These are phyloP conservation scores for Talaromyces sp. DNA, from an alignment of 2,329 filamentous ascomycete species.

Conservation along the genomic window DNA sequence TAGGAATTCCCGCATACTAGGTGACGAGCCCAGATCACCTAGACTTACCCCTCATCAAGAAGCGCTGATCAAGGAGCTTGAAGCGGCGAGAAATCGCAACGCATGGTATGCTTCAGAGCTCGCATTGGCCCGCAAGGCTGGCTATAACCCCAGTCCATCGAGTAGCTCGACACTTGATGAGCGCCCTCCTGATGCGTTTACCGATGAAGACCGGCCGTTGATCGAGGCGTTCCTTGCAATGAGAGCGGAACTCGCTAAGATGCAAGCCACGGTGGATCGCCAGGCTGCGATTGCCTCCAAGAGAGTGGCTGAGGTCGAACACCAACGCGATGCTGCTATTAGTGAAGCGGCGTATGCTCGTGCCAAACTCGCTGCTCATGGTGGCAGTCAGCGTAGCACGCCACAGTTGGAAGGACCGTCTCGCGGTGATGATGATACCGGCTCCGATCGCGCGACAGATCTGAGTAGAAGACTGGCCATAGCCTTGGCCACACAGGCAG, in stretches of 20 bases:
- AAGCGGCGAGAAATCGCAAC: constrained; percentile 78
- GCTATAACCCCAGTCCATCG: constrained; percentile 71
- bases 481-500: constrained; percentile 72
- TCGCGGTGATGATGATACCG: constrained; percentile 57
- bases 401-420: constrained; percentile 48
- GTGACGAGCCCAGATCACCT: constrained; percentile 46
- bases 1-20: constrained; percentile 41
- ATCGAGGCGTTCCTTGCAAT: constrained; percentile 91
- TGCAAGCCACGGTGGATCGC: constrained; percentile 84
- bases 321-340: constrained; percentile 89
- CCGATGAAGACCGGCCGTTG: constrained; percentile 86
- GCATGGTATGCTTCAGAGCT: constrained; percentile 97
- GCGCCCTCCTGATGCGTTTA: constrained; percentile 72
- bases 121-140: constrained; percentile 83
- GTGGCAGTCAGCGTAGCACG: constrained; percentile 61
- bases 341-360: constrained; percentile 94
- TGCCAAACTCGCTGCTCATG: constrained; percentile 82
- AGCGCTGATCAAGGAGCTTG: constrained; percentile 79
- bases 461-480: constrained; percentile 79
- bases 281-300: constrained; percentile 82
- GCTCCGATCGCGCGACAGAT: constrained; percentile 66
- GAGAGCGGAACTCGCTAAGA: constrained; percentile 81
- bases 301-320: constrained; percentile 89
- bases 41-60: constrained; percentile 49
- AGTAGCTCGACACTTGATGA: constrained; percentile 73